A percentile compares a stretch with the other conserved stretches of the same genome.
These are phyloP conservation scores for Carpinus viminea DNA, from an alignment of 306 rosid genomes.

Conservation along the genomic window DNA sequence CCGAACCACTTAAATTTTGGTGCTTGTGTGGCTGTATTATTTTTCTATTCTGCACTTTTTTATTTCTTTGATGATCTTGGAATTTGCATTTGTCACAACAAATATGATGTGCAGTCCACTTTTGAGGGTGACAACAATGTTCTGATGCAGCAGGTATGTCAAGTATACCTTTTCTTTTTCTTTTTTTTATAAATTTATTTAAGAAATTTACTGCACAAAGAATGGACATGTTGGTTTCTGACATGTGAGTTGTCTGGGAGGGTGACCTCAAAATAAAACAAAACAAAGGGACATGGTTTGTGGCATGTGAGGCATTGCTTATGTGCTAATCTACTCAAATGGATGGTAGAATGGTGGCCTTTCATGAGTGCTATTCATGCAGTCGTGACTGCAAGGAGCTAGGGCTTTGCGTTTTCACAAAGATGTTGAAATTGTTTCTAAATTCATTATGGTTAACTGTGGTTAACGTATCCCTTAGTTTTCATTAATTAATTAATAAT, in stretches of 20 bases:
- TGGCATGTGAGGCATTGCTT: not conserved
- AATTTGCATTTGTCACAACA: too few species aligned
- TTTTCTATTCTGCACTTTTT: too few species aligned
- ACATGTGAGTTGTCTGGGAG: not conserved
- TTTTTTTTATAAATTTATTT: too few species aligned
- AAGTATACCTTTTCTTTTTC: not conserved
- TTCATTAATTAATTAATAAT: constrained; percentile 6
- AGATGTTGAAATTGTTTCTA: not conserved
- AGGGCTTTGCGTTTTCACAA: not conserved
- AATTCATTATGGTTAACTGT: constrained; percentile 11
- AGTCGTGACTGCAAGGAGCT: not conserved
- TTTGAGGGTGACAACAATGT: constrained; percentile 98
- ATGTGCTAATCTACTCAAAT: not conserved
- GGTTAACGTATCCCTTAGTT: constrained; percentile 6
- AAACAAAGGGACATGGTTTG: not conserved
- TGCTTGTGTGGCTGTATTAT: too few species aligned
- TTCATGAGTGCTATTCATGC: not conserved
- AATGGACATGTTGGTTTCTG: not conserved
- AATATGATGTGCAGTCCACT: too few species aligned
- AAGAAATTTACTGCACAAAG: not conserved
- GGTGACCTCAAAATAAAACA: not conserved
- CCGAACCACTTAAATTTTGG: too few species aligned
- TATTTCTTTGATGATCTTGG: too few species aligned
- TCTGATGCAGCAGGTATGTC: constrained; percentile 89
- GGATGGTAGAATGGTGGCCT: constrained; percentile 7